A percentile compares a stretch with the other conserved stretches of the same genome.
Evolutionary conservation across 768 basidiomycete genomes (phyloP).

Genomic region (Tricholoma sp.): DNA sequence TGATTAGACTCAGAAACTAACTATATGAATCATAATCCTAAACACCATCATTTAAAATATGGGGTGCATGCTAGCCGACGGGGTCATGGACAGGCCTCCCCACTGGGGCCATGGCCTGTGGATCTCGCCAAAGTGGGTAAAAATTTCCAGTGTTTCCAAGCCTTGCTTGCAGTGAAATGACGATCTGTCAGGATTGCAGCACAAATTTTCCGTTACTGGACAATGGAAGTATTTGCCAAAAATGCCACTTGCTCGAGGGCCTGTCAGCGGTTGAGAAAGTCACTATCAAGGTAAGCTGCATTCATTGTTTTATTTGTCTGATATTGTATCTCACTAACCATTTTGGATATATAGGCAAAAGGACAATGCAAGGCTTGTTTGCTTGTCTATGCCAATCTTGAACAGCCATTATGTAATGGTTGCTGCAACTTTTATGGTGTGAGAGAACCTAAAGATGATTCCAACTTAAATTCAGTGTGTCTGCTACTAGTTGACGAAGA

Average conservation of each 20-base stretch:
- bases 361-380: conserved; percentile 3
- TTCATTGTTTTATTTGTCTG: background rate
- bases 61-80: too few relatives aligned
- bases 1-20: too few relatives aligned
- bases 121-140: background rate
- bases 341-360: background rate
- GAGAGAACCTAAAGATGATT: background rate
- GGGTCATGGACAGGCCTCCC: background rate
- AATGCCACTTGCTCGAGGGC: background rate
- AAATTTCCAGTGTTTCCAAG: background rate
- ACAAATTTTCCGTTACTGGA: background rate
- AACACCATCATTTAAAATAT: too few relatives aligned
- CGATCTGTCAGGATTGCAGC: background rate
- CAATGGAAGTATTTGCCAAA: background rate
- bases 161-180: background rate
- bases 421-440: conserved; percentile 1
- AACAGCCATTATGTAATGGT: background rate
- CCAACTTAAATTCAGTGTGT: background rate
- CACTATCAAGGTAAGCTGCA: background rate
- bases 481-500: background rate
- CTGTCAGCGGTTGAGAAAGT: background rate
- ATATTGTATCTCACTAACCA: background rate
- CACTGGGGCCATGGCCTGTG: background rate
- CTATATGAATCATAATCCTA: too few relatives aligned
- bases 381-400: background rate